Evolutionary conservation across 768 basidiomycete species (phyloP).

Genomic region (Suillus fuscotomentosus): DNA sequence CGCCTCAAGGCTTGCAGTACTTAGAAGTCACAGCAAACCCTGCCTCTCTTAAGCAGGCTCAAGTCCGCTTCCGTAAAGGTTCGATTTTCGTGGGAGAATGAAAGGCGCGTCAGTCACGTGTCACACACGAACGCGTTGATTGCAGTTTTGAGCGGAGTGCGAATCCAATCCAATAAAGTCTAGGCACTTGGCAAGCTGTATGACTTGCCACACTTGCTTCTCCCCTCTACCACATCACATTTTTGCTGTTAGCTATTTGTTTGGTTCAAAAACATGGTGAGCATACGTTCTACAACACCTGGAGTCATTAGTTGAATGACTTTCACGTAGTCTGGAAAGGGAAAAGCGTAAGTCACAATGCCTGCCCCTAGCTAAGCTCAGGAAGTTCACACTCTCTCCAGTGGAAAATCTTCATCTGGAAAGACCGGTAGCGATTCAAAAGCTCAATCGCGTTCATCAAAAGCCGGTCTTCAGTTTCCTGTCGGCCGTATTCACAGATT

Average conservation of each 20-base stretch:
- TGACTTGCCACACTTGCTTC: not conserved
- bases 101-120: constrained; percentile 33
- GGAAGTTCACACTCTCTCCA: constrained; percentile 10
- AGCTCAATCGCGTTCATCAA: constrained; percentile 65
- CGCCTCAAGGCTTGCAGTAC: constrained; percentile 25
- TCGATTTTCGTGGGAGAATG: constrained; percentile 14
- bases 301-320: not conserved
- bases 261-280: constrained; percentile 32
- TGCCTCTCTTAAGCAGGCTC: not conserved
- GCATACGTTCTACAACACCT: constrained; percentile 3
- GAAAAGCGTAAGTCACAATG: constrained; percentile 42
- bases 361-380: constrained; percentile 2
- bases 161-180: constrained; percentile 31
- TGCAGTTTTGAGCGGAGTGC: constrained; percentile 27
- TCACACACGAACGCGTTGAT: constrained; percentile 29
- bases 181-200: constrained; percentile 18
- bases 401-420: constrained; percentile 46
- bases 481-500: constrained; percentile 83
- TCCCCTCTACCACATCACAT: constrained; percentile 18
- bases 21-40: constrained; percentile 9
- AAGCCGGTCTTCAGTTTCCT: constrained; percentile 69
- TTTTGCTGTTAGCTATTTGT: constrained; percentile 10
- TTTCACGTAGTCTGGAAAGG: constrained; percentile 50
- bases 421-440: constrained; percentile 53
- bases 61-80: constrained; percentile 9